Conservation (phyloP, 1,284 basidiomycete genomes). For the Pholiota adiposa region DNA sequence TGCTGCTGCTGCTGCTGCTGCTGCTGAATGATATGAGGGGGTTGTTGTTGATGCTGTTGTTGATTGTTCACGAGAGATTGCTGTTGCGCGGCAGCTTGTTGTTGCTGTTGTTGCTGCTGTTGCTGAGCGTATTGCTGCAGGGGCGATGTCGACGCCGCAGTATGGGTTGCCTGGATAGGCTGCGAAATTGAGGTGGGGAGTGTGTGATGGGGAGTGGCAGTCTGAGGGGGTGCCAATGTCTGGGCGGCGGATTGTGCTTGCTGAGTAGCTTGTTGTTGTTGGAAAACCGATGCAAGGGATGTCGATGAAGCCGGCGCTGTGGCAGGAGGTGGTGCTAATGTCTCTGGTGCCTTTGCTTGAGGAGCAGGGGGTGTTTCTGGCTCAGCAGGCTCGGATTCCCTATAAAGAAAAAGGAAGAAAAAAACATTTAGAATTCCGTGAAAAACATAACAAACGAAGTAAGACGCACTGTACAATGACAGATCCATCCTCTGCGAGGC, state of each 20-base stretch:
- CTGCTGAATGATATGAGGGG: slow-evolving; percentile 22
- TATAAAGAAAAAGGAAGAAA: too few species aligned
- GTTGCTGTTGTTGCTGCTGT: slow-evolving; percentile 53
- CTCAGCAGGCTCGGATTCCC: slow-evolving; percentile 27
- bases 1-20: slow-evolving; percentile 36
- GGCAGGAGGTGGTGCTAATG: slow-evolving; percentile 38
- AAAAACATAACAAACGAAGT: slow-evolving; percentile 20
- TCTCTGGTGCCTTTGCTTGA: slow-evolving; percentile 27
- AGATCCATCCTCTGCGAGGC: slow-evolving; percentile 59
- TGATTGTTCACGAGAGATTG: slow-evolving; percentile 24
- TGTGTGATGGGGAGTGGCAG: slow-evolving; percentile 37
- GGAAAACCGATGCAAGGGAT: slow-evolving; percentile 48
- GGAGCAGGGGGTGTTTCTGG: slow-evolving; percentile 35
- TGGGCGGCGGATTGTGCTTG: slow-evolving; percentile 35
- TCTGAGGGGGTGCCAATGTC: slow-evolving; percentile 30
- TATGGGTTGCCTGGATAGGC: slow-evolving; percentile 34
- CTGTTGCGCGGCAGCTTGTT: slow-evolving; percentile 34
- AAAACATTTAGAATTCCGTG: too few species aligned
- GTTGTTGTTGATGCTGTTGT: slow-evolving; percentile 30
- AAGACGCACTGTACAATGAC: slow-evolving; percentile 37
- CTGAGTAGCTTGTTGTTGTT: slow-evolving; percentile 47
- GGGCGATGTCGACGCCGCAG: slow-evolving; percentile 37
- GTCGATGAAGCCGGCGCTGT: slow-evolving; percentile 44
- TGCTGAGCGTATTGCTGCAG: slow-evolving; percentile 46
- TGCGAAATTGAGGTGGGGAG: slow-evolving; percentile 46